These are phyloP conservation scores for Epichloe baconii DNA, from an alignment of 2,329 filamentous ascomycete species.

Conservation along the genomic window DNA sequence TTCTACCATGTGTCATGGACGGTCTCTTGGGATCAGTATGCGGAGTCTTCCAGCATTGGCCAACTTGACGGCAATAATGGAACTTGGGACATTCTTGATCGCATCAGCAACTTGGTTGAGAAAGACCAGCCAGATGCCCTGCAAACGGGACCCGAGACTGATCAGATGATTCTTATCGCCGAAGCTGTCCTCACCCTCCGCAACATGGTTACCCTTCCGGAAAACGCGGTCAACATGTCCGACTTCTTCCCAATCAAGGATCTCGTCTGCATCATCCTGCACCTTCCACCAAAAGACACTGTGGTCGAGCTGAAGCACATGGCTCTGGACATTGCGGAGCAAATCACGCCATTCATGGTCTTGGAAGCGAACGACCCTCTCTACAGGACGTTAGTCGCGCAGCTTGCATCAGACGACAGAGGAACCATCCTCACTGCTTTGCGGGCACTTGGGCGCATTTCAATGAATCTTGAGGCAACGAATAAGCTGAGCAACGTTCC, in stretches of 20 bases:
- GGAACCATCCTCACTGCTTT: slow-evolving; percentile 71
- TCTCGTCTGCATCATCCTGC: slow-evolving; percentile 68
- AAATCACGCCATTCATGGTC: slow-evolving; percentile 69
- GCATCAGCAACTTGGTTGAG: slow-evolving; percentile 50
- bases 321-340: slow-evolving; percentile 81
- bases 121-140: slow-evolving; percentile 54
- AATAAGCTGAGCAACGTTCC: slow-evolving; percentile 67
- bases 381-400: slow-evolving; percentile 58
- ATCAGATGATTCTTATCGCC: slow-evolving; percentile 62
- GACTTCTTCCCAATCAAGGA: slow-evolving; percentile 66
- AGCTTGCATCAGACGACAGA: slow-evolving; percentile 59
- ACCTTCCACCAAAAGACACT: slow-evolving; percentile 57
- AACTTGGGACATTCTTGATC: slow-evolving; percentile 45
- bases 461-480: slow-evolving; percentile 69
- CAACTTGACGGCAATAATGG: slow-evolving; percentile 33
- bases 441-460: slow-evolving; percentile 72
- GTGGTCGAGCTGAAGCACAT: slow-evolving; percentile 82
- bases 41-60: slow-evolving; percentile 41
- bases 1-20: slow-evolving; percentile 78
- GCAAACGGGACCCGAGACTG: slow-evolving; percentile 56
- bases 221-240: slow-evolving; percentile 75
- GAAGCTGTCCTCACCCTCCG: slow-evolving; percentile 80
- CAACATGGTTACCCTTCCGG: slow-evolving; percentile 89
- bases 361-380: slow-evolving; percentile 63
- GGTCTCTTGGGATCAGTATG: slow-evolving; percentile 48